phyloP scores from a whole-genome alignment of 2,329 filamentous ascomycete genomes.

The Aureobasidium pullulans region DNA sequence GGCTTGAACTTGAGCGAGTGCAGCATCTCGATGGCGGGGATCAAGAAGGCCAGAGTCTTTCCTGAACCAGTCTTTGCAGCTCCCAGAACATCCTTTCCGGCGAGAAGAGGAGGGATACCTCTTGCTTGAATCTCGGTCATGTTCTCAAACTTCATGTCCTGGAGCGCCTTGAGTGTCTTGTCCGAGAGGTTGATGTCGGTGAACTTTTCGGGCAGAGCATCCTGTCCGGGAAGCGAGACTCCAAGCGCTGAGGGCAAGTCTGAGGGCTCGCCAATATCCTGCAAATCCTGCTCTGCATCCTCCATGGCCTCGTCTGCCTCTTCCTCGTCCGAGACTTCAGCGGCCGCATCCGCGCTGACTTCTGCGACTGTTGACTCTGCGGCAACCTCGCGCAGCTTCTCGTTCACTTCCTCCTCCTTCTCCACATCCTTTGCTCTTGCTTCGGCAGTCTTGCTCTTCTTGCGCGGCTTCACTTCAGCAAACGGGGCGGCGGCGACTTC shows the following conservation, averaged over 20 bases:
- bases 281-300: slow-evolving; percentile 23
- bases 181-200: slow-evolving; percentile 77
- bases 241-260: slow-evolving; percentile 50
- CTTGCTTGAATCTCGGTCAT: slow-evolving; percentile 94
- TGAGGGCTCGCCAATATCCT: slow-evolving; percentile 30
- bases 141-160: slow-evolving; percentile 77
- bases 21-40: slow-evolving; percentile 91
- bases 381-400: slow-evolving; percentile 27
- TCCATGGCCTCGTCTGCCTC: slow-evolving; percentile 28
- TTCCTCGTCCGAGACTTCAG: slow-evolving; percentile 25
- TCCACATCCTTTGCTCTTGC: slow-evolving; percentile 25
- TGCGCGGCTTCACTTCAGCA: slow-evolving; percentile 29
- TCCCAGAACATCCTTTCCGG: slow-evolving; percentile 85
- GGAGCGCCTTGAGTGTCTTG: slow-evolving; percentile 79
- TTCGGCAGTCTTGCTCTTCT: slow-evolving; percentile 31
- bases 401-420: slow-evolving; percentile 28
- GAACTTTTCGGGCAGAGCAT: slow-evolving; percentile 62
- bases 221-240: slow-evolving; percentile 52
- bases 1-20: slow-evolving; percentile 88
- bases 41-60: slow-evolving; percentile 91
- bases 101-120: slow-evolving; percentile 79
- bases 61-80: slow-evolving; percentile 94
- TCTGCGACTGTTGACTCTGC: slow-evolving; percentile 17
- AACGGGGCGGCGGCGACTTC: not conserved
- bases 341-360: slow-evolving; percentile 30